Percentiles rank a stretch among this genome's conserved stretches.
phyloP scores from a whole-genome alignment of 179 eudicot species.

The Drosera spatulata region DNA sequence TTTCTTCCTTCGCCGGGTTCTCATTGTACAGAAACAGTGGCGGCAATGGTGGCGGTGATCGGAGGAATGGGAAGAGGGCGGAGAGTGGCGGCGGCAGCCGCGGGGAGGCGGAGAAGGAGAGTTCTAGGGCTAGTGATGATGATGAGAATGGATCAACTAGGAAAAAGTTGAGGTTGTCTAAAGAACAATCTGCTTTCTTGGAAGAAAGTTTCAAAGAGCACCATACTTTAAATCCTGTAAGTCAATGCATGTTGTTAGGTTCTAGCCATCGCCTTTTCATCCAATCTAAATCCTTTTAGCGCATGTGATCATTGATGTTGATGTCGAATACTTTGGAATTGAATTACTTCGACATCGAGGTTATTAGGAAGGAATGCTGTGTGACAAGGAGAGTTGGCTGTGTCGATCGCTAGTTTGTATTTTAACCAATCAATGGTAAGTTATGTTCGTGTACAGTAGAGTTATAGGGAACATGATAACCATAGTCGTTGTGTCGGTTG shows the following conservation, averaged over 20 bases:
- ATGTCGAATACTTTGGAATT: too few relatives aligned
- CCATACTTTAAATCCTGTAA: slow-evolving; percentile 79
- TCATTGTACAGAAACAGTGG: slow-evolving; percentile 20
- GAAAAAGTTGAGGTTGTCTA: slow-evolving; percentile 70
- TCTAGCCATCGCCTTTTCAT: background rate
- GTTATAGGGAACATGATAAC: too few relatives aligned
- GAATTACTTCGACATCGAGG: too few relatives aligned
- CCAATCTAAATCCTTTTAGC: too few relatives aligned
- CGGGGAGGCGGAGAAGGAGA: slow-evolving; percentile 24
- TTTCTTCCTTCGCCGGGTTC: slow-evolving; percentile 45
- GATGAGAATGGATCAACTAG: slow-evolving; percentile 52
- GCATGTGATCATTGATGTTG: too few relatives aligned
- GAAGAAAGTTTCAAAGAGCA: slow-evolving; percentile 93
- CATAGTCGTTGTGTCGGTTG: too few relatives aligned
- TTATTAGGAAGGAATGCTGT: too few relatives aligned
- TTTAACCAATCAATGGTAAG: too few relatives aligned
- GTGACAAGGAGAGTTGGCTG: too few relatives aligned
- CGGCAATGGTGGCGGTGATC: background rate
- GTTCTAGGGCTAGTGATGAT: slow-evolving; percentile 61
- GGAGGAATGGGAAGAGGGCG: slow-evolving; percentile 12
- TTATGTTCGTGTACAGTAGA: too few relatives aligned
- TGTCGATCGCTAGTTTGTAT: too few relatives aligned
- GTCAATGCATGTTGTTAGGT: slow-evolving; percentile 6
- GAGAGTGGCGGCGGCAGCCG: slow-evolving; percentile 11
- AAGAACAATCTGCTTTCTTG: slow-evolving; percentile 83